These are phyloP conservation scores for Colletotrichum sp. DNA, from an alignment of 2,329 filamentous ascomycete genomes.

Conservation along the genomic window DNA sequence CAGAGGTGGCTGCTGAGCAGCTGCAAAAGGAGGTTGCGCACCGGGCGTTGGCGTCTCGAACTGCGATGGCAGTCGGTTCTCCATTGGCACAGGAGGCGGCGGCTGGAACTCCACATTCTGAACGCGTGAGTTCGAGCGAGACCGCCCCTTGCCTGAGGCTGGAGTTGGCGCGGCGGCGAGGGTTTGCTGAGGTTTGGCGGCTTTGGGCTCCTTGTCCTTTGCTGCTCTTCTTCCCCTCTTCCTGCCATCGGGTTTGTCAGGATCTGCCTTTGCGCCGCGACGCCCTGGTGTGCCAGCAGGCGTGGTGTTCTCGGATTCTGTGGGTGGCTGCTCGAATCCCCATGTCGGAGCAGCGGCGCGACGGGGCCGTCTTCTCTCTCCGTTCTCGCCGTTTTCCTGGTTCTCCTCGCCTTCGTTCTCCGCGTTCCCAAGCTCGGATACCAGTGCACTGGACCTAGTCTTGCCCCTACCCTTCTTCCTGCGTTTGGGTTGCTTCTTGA, in stretches of 20 bases:
- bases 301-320: slow-evolving; percentile 66
- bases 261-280: slow-evolving; percentile 53
- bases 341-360: slow-evolving; percentile 75
- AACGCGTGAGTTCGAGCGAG: slow-evolving; percentile 59
- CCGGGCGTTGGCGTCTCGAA: slow-evolving; percentile 48
- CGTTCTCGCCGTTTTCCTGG: slow-evolving; percentile 63
- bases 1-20: slow-evolving; percentile 29
- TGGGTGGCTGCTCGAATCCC: slow-evolving; percentile 63
- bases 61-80: slow-evolving; percentile 45
- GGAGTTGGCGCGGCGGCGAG: slow-evolving; percentile 52
- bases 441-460: slow-evolving; percentile 66
- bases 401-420: slow-evolving; percentile 62
- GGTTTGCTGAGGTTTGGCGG: slow-evolving; percentile 36
- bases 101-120: slow-evolving; percentile 45
- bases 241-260: slow-evolving; percentile 42
- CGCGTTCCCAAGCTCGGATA: slow-evolving; percentile 68
- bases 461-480: slow-evolving; percentile 57
- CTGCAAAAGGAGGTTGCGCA: slow-evolving; percentile 47
- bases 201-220: slow-evolving; percentile 49
- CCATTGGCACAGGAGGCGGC: slow-evolving; percentile 42
- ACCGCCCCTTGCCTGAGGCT: slow-evolving; percentile 50
- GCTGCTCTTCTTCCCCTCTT: slow-evolving; percentile 44
- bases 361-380: slow-evolving; percentile 65
- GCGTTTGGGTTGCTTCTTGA: slow-evolving; percentile 67
- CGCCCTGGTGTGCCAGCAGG: slow-evolving; percentile 63